Percentiles rank a stretch among this genome's conserved stretches.
These are phyloP conservation scores for Coprinopsis sp. DNA, from an alignment of 768 basidiomycete species.

Conservation along the genomic window DNA sequence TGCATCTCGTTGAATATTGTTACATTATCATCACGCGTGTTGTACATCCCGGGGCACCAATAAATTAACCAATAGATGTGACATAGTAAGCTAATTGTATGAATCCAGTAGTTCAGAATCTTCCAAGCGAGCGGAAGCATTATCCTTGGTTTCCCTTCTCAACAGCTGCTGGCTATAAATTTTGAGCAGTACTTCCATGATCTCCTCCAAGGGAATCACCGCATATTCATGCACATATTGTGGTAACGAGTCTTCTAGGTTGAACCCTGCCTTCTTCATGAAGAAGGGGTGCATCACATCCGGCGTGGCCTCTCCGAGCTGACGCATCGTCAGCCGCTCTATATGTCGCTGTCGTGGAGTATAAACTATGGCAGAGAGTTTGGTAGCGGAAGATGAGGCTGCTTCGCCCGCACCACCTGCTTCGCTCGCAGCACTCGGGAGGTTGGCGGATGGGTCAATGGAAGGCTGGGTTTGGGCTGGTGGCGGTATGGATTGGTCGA, in stretches of 20 bases:
- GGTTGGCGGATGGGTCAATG: too few relatives aligned
- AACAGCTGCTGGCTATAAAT: constrained; percentile 73
- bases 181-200: constrained; percentile 74
- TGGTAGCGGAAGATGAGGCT: constrained; percentile 7
- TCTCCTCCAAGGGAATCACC: constrained; percentile 75
- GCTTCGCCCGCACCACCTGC: too few relatives aligned
- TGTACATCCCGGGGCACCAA: too few relatives aligned
- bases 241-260: constrained; percentile 77
- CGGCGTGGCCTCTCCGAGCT: constrained; percentile 84
- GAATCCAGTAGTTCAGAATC: too few relatives aligned
- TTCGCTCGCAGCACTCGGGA: too few relatives aligned
- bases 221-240: constrained; percentile 87
- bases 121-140: background rate
- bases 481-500: background rate
- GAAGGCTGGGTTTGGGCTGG: too few relatives aligned
- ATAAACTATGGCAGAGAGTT: constrained; percentile 42
- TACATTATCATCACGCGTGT: too few relatives aligned
- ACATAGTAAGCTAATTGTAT: too few relatives aligned
- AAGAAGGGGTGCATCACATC: constrained; percentile 87
- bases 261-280: constrained; percentile 81
- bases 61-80: too few relatives aligned
- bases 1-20: too few relatives aligned
- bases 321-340: constrained; percentile 78
- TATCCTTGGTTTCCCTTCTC: constrained; percentile 5
- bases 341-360: constrained; percentile 57